Base-by-base conservation (phyloP, 129 eudicot species). In the Flaveria robusta region DNA sequence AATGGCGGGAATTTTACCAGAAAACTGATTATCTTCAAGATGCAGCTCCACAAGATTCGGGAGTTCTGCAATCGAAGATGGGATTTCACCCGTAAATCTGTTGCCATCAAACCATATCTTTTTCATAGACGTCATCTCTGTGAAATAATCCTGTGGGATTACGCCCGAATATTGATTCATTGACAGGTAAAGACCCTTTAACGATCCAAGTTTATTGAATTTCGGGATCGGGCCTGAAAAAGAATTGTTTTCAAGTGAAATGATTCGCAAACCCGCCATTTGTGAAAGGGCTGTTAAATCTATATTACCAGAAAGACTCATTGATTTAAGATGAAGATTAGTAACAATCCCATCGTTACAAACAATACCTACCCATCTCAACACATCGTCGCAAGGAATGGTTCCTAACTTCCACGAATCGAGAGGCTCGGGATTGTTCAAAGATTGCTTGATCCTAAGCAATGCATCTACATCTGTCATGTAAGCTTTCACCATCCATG, bases 211-310 rank as follows among this genome's bases (percentile, higher is more conserved):
- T n/a, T 71, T 75, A 37, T 84, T 80, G 27, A 89, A 81, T 8
- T 83, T 84, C 0, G 97, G 97, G 9, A 91, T 85, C 0, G 87
- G 86, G 13, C 97, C 96, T 1, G 86, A 65, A 43, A 91, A 89
- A 12, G 80, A 46, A 62, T 91, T 89, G 26, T 77, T 73, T 47
- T 70, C 76, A 18, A 91, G 67, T 11, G 88, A 75, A 24, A 91
- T 18, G 14, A 74, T 85, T 19, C 92, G 69, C n/a, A 91, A 68
- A 1, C 83, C 85, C 2, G 75, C 50, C 37, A 91, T 74, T 24
- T 84, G 70, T 20, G 77, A 14, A 65, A 91, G 76, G 11, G 96
- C 89, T 41, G 83, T 82, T 2, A 85, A 58, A 62, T 91, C 88
- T 29, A 91, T 69, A 19, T 20, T 65, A 26, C 97, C 97, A 2